Evolutionary conservation across 805 yeast genomes (phyloP).

Genomic region (Wickerhamomyces bovis): DNA sequence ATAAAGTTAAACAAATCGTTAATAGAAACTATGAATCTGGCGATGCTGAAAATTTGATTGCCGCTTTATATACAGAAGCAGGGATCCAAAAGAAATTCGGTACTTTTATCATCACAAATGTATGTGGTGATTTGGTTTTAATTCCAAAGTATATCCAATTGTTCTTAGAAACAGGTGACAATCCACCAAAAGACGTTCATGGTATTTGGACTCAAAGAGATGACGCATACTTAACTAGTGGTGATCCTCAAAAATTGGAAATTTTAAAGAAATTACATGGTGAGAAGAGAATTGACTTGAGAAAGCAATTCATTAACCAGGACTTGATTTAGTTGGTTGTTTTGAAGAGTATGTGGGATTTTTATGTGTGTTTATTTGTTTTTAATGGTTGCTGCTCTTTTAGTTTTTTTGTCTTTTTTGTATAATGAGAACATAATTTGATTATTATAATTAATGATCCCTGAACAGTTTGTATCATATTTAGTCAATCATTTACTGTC

Average conservation of each 20-base stretch:
- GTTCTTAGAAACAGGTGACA: conserved; percentile 33
- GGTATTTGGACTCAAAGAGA: conserved; percentile 42
- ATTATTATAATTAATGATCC: no score
- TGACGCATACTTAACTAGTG: conserved; percentile 31
- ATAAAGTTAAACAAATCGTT: conserved; percentile 33
- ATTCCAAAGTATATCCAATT: conserved; percentile 36
- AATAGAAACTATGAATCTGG: conserved; percentile 34
- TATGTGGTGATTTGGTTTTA: conserved; percentile 38
- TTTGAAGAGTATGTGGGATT: conserved; percentile 1
- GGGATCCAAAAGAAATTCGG: conserved; percentile 39
- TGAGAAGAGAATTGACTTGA: conserved; percentile 34
- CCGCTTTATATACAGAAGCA: conserved; percentile 33
- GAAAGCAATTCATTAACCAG: conserved; percentile 33
- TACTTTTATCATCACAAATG: conserved; percentile 34
- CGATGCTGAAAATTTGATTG: conserved; percentile 38
- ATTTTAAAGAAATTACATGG: conserved; percentile 34
- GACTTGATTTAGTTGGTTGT: conserved; percentile 23
- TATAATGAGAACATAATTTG: no score
- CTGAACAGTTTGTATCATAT: no score
- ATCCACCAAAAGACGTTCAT: conserved; percentile 37
- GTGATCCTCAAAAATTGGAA: conserved; percentile 29
- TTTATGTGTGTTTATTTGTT: not conserved
- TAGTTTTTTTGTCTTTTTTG: no score
- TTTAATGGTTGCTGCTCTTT: no score
- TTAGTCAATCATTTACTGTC: no score